Base-by-base conservation (phyloP, 495 filamentous ascomycete genomes). In the Pseudotulostoma volvatum region DNA sequence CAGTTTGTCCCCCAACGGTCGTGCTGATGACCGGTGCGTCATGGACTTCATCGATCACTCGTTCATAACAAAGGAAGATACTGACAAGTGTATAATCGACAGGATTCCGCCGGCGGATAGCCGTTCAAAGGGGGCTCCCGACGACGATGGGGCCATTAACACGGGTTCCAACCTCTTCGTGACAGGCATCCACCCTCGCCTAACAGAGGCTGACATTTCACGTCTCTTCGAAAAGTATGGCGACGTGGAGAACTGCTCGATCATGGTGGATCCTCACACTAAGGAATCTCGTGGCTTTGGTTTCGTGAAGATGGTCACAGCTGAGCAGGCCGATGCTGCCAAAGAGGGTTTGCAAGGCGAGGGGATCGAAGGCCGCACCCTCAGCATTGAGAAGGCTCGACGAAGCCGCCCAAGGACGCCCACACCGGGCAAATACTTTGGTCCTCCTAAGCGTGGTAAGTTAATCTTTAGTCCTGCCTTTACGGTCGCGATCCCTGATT, bases 381-480 rank as follows among this genome's bases (percentile, higher is more conserved):
- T 99, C 43, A 94, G 85, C 70, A 96, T 99, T 43, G 92, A 99
- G 74, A 99, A 96, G 71, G 90, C 90, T 54, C 82, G 90, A 52
- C 84, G 90, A 60, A 78, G 81, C 55, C 79, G 83, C 44, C 92
- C 92, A 39, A 81, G 90, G 53, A 96, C 87, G 33, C 90, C 90
- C 9, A 99, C 90, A 42, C 90, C 90, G 25, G 90, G 90, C 63
- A 95, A 96, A 63, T 99, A 99, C 75, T 95, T 93, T 55, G 90
- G 90, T 37, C 92, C 92, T 36, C 90, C 92, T 41, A 96, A 99
- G 77, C 70, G 92, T 67, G 90, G 90, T 93, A 64, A 68, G 79
- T 53, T 20, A n/a, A 40, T 16, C 18, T 16, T 31, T 21, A 33
- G 48, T 41, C 31, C 19, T 44, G 34, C 20, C 17, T 18, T 31